Evolutionary conservation across 2,329 filamentous ascomycete genomes (phyloP).

Genomic region (Metarhizium anisopliae): DNA sequence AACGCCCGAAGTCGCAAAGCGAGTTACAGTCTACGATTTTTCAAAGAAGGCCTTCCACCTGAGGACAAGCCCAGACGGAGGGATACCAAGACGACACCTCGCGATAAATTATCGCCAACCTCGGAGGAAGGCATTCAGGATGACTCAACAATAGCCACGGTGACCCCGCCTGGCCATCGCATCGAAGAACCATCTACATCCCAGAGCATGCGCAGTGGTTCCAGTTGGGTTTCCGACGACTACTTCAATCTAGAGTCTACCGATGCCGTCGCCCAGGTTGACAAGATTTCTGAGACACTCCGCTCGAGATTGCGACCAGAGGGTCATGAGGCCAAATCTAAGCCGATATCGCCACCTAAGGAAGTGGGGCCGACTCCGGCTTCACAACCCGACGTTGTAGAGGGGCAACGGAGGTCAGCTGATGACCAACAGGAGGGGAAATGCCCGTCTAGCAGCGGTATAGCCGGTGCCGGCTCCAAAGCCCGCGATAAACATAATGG

Average conservation of each 20-base stretch:
- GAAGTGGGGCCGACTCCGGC: constrained; percentile 17
- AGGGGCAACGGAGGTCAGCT: constrained; percentile 26
- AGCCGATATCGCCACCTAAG: constrained; percentile 11
- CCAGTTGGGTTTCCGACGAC: constrained; percentile 1
- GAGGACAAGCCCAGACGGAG: constrained; percentile 48
- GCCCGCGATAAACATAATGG: not conserved
- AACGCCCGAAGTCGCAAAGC: constrained; percentile 59
- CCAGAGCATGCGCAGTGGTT: not conserved
- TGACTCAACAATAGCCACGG: not conserved
- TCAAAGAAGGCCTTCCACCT: constrained; percentile 54
- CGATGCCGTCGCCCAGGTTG: constrained; percentile 1
- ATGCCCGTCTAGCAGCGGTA: constrained; percentile 17
- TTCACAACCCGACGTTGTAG: constrained; percentile 17
- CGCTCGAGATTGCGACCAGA: constrained; percentile 9
- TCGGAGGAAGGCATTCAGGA: constrained; percentile 20
- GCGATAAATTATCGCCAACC: constrained; percentile 32
- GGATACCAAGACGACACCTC: constrained; percentile 29
- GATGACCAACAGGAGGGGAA: constrained; percentile 29
- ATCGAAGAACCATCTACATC: not conserved
- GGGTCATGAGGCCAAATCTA: constrained; percentile 12
- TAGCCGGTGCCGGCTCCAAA: not conserved
- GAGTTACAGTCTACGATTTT: constrained; percentile 58
- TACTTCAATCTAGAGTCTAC: constrained; percentile 12
- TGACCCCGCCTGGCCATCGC: not conserved
- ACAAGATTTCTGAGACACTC: constrained; percentile 9